Evolutionary conservation across 78 protist species (phyloP).

Genomic region (Dictyostelium firmibasis): DNA sequence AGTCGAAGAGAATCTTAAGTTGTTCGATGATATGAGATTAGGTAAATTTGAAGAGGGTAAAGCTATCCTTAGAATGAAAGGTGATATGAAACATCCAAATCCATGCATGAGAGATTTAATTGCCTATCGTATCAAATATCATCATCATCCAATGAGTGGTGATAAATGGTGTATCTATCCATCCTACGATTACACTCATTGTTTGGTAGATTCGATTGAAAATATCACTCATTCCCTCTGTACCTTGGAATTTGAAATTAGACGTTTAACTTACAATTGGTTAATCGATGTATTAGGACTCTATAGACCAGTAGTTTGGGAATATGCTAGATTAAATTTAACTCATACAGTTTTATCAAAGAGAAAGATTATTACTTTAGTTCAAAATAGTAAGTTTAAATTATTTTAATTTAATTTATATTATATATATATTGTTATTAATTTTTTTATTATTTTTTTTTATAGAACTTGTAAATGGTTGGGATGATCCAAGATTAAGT

Average conservation of each 20-base stretch:
- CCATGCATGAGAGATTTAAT: slow-evolving; percentile 92
- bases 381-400: slow-evolving; percentile 41
- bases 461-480: slow-evolving; percentile 89
- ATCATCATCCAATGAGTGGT: slow-evolving; percentile 92
- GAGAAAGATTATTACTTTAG: slow-evolving; percentile 93
- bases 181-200: slow-evolving; percentile 99
- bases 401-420: background rate
- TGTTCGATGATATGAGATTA: slow-evolving; percentile 95
- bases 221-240: slow-evolving; percentile 99
- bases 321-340: slow-evolving; percentile 95
- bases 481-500: slow-evolving; percentile 99
- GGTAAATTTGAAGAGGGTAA: slow-evolving; percentile 96
- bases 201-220: slow-evolving; percentile 98
- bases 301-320: slow-evolving; percentile 98
- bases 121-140: slow-evolving; percentile 95
- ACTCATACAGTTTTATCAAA: slow-evolving; percentile 95
- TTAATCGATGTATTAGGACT: slow-evolving; percentile 89
- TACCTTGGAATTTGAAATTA: slow-evolving; percentile 97
- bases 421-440: background rate
- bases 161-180: slow-evolving; percentile 99
- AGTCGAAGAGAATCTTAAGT: slow-evolving; percentile 92
- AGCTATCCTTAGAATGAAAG: slow-evolving; percentile 94
- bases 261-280: slow-evolving; percentile 97
- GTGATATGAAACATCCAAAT: slow-evolving; percentile 91
- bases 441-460: background rate